Evolutionary conservation across 1,284 basidiomycete species (phyloP), one percentile per base, ranked within the genome.

Genomic region (Tylopilus sp.): DNA sequence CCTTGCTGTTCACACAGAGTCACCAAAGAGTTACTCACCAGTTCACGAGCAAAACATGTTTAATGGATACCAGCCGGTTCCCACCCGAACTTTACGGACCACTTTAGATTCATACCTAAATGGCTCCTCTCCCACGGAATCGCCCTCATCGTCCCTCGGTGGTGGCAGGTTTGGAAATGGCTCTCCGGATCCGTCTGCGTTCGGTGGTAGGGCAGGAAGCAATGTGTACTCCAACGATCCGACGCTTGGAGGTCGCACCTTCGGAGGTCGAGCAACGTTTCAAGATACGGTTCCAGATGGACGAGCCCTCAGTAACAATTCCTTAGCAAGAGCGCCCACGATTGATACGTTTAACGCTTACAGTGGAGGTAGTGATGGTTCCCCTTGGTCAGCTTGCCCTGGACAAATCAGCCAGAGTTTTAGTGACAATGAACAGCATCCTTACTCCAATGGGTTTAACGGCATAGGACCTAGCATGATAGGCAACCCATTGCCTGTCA

Each of bases 141-240:
- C 86, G 13, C 84, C 85, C 2, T 76, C 82, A 3, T 87, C 86
- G 1, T 85, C 85, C 3, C 76, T 86, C 41, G 78, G 82, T 54
- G 76, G 71, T 39, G 79, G 77, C 23, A 70, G 80, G 54, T 84
- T 84, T 58, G 72, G 74, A 45, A 78, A 81, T 57, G 74, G 73
- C n/a, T 86, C 86, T 29, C 84, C 86, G 0, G 86, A 88, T 64
- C 75, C 77, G n/a, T 62, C 74, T 21, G 68, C 74, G 4, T 79
- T 85, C 57, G 75, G 75, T 43, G 75, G 77, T 18, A 72, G 78
- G 44, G 68, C 72, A 21, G 71, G 60, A 9, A 56, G 57, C 18
- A 76, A 73, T 45, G 46, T 68, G 12, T 71, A 70, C 48, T 68
- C 73, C 44, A 58, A 50, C n/a, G 67, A 66, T 46, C 60, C 69